Base-by-base conservation (phyloP, 164 flowering plant species). In the Vitis rotundifolia region DNA sequence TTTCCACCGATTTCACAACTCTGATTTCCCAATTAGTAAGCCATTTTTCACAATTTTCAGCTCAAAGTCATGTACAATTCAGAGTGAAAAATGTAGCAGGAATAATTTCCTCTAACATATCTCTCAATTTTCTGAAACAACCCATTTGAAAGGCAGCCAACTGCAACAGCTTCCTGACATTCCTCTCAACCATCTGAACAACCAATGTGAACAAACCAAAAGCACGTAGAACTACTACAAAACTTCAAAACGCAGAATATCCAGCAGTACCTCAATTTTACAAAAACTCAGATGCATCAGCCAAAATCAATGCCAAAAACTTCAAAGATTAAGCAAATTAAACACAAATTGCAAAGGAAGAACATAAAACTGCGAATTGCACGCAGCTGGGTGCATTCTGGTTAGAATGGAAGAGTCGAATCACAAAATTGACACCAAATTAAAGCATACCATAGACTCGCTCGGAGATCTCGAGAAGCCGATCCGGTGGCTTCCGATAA, bases 401-500 rank as follows among this genome's bases (percentile, higher is more conserved):
- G 44, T 37, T 37, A 75, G 61, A 57, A 60, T 12, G 22, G 48
- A 15, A 47, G 57, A 37, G 44, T 37, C 44, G 44, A 37, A 5
- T 37, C 44, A 37, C 44, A 37, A 22, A 56, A 16, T n/a, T 28
- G 12, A 31, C 61, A 16, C 54, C 11, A 50, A 49, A 44, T 55
- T 44, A 19, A 11, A 14, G 6, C 67, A 44, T 80, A 93, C 98
- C 98, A 53, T 91, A 94, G 70, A 93, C 96, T 63, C 98, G 70
- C 83, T 93, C 96, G 16, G 98, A 89, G 83, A 93, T 93, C 86
- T 94, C 98, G 22, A 90, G 90, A 63, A 93, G 91, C 72, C 91
- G 94, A 85, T 93, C 97, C 68, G 98, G 98, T 66, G 96, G 97
- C 81, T 90, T 93, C 82, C 97, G 80, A 61, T 90, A 94, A 29